Evolutionary conservation across 495 filamentous ascomycete species (phyloP).

Genomic region (Haplographium delicatum): DNA sequence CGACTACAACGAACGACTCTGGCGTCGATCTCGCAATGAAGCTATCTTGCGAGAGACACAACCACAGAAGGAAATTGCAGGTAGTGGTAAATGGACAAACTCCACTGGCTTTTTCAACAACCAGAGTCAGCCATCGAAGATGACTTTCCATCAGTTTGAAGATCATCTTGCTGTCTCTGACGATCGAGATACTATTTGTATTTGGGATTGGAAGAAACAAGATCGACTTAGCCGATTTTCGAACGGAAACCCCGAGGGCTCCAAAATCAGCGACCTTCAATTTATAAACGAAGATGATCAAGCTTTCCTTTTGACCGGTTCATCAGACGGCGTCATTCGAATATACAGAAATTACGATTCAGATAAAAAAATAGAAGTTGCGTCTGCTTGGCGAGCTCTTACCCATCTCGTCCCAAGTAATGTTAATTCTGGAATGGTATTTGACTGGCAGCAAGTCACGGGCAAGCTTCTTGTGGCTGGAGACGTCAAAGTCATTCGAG

Average conservation of each 20-base stretch:
- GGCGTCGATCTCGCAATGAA: conserved; percentile 90
- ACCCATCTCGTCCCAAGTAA: conserved; percentile 90
- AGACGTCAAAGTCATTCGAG: conserved; percentile 89
- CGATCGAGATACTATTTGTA: conserved; percentile 78
- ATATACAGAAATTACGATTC: conserved; percentile 89
- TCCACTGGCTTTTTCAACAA: conserved; percentile 77
- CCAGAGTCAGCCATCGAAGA: conserved; percentile 76
- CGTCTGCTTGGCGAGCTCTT: conserved; percentile 84
- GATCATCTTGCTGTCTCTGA: conserved; percentile 92
- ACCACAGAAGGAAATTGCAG: conserved; percentile 81
- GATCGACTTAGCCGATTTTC: conserved; percentile 77
- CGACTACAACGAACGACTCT: conserved; percentile 95
- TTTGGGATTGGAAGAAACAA: conserved; percentile 88
- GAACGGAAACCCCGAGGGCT: conserved; percentile 86
- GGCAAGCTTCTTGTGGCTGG: conserved; percentile 91
- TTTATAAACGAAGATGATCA: conserved; percentile 99
- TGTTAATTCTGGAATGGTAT: conserved; percentile 88
- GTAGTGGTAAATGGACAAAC: conserved; percentile 77
- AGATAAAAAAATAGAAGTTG: conserved; percentile 69
- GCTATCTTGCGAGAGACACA: conserved; percentile 86
- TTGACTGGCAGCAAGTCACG: conserved; percentile 98
- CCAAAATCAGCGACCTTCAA: conserved; percentile 86
- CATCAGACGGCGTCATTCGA: conserved; percentile 87
- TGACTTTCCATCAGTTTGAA: conserved; percentile 98
- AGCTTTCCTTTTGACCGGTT: conserved; percentile 88